phyloP scores from a whole-genome alignment of 164 flowering plant genomes.

The Sedum album region DNA sequence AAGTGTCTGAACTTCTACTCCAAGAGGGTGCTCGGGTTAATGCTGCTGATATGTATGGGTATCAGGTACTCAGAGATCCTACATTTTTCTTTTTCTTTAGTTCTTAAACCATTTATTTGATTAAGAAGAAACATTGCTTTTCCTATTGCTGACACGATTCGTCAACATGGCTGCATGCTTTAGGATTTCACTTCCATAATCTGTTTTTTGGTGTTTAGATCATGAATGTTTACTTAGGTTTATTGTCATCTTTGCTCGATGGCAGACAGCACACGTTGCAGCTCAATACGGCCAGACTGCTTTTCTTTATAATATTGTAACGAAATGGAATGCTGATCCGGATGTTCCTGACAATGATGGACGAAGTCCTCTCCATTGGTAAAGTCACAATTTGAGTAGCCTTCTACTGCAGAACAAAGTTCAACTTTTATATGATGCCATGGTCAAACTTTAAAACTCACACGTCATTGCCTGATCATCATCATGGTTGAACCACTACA shows the following conservation, averaged over 20 bases:
- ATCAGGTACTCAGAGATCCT: slow-evolving; percentile 51
- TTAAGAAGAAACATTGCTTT: background rate
- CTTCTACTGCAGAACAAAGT: background rate
- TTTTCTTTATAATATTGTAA: slow-evolving; percentile 80
- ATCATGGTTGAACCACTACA: slow-evolving; percentile 15
- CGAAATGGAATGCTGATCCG: slow-evolving; percentile 97
- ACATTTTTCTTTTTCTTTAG: too few relatives aligned
- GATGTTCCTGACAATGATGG: slow-evolving; percentile 97
- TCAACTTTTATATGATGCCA: background rate
- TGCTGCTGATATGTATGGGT: slow-evolving; percentile 71
- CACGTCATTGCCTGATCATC: background rate
- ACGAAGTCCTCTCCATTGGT: slow-evolving; percentile 96
- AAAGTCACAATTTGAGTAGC: slow-evolving; percentile 8
- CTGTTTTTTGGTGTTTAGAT: background rate
- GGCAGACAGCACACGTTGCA: slow-evolving; percentile 91
- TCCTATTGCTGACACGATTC: background rate
- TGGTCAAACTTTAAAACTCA: background rate
- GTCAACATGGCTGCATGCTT: too few relatives aligned
- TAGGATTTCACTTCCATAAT: background rate
- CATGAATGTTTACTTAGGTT: background rate
- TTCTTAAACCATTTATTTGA: background rate
- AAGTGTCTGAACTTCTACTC: slow-evolving; percentile 82
- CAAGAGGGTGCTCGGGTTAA: slow-evolving; percentile 80
- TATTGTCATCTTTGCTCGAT: slow-evolving; percentile 12
- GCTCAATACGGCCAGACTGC: slow-evolving; percentile 98